Evolutionary conservation across 306 rosid species (phyloP).

Genomic region (Urtica urens): DNA sequence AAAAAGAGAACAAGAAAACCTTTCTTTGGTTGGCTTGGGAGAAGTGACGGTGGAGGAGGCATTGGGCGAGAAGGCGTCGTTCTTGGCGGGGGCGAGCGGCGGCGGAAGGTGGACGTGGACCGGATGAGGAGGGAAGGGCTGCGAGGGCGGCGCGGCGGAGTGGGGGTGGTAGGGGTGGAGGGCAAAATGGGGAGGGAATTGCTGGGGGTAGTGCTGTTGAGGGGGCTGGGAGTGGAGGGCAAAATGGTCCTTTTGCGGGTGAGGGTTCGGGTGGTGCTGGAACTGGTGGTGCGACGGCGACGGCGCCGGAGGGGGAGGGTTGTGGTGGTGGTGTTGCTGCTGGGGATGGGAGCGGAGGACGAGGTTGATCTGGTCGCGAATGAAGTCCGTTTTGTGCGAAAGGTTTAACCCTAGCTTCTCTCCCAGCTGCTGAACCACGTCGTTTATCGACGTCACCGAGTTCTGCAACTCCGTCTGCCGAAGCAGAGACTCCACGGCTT

Average conservation of each 20-base stretch:
- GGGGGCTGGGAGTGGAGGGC: constrained; percentile 18
- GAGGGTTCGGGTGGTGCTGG: constrained; percentile 1
- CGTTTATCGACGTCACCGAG: constrained; percentile 42
- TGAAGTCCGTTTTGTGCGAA: constrained; percentile 51
- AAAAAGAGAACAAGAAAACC: constrained; percentile 16
- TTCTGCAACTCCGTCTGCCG: constrained; percentile 44
- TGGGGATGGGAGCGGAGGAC: constrained; percentile 46
- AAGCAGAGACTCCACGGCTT: constrained; percentile 55
- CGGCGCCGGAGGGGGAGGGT: neutral
- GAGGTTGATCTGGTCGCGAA: constrained; percentile 64
- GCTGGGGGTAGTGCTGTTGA: constrained; percentile 19
- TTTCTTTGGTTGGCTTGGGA: constrained; percentile 32
- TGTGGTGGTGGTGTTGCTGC: too few species aligned
- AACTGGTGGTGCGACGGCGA: neutral
- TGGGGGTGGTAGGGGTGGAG: constrained; percentile 30
- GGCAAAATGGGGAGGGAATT: constrained; percentile 59
- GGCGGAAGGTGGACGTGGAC: constrained; percentile 6
- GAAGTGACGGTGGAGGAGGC: constrained; percentile 14
- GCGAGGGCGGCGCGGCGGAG: constrained; percentile 22
- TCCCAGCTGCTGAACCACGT: constrained; percentile 56
- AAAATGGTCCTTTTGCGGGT: constrained; percentile 30
- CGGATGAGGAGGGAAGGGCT: constrained; percentile 10
- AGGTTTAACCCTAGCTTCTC: constrained; percentile 56
- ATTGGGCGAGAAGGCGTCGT: constrained; percentile 11
- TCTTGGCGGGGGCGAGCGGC: constrained; percentile 9